These are phyloP conservation scores for Houttuynia cordata DNA, from an alignment of 164 flowering plant species.

Conservation along the genomic window DNA sequence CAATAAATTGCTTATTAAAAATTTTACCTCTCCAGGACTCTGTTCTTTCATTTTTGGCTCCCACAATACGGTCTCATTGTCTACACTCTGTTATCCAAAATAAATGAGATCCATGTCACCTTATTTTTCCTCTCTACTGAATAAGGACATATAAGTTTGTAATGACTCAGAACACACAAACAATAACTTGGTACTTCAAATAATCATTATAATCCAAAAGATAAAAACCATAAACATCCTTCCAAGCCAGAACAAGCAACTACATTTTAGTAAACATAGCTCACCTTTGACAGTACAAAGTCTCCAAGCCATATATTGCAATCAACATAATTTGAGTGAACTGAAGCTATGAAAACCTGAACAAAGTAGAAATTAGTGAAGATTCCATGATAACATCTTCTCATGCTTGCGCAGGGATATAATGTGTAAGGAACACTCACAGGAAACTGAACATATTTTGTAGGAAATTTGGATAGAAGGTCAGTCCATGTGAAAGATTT, in stretches of 20 bases:
- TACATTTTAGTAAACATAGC: not conserved
- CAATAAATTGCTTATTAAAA: not conserved
- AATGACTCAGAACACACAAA: not conserved
- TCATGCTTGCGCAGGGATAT: conserved; percentile 4
- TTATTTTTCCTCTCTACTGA: not conserved
- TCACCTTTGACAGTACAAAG: conserved; percentile 88
- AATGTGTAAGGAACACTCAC: conserved; percentile 32
- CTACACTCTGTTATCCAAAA: conserved; percentile 68
- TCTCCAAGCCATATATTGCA: conserved; percentile 99
- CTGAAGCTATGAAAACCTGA: conserved; percentile 78
- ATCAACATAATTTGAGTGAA: conserved; percentile 94
- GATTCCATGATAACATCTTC: not conserved
- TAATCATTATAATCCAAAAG: no score
- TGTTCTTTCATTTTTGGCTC: conserved; percentile 88
- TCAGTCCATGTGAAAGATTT: conserved; percentile 97
- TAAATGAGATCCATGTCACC: not conserved
- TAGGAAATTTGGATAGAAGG: conserved; percentile 95
- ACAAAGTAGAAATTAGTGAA: conserved; percentile 1
- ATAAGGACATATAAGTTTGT: not conserved
- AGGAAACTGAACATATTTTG: conserved; percentile 95
- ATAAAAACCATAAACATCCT: not conserved
- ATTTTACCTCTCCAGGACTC: conserved; percentile 81
- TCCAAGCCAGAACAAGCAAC: not conserved
- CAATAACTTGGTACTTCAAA: no score
- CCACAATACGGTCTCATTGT: conserved; percentile 92